Conservation (phyloP, 2,329 filamentous ascomycete genomes). For the Tetracladium maxilliforme region DNA sequence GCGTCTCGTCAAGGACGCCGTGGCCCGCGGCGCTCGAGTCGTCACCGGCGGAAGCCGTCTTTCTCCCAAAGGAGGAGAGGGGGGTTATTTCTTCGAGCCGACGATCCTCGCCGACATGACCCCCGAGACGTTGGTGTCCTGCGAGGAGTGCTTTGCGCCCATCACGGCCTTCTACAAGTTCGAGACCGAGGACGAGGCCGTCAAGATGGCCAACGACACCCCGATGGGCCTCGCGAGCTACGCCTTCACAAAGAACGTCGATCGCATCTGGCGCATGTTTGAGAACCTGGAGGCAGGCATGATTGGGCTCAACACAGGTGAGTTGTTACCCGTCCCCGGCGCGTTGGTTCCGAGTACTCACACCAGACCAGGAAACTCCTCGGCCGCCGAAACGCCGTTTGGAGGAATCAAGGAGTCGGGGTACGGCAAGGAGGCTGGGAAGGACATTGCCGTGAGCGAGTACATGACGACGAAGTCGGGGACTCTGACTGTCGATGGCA, state of each 20-base stretch:
- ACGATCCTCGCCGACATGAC: conserved; percentile 7
- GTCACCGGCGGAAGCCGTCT: conserved; percentile 1
- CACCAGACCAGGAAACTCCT: conserved; percentile 36
- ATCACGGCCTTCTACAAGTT: conserved; percentile 44
- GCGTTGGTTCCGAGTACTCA: no score
- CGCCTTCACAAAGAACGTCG: conserved; percentile 35
- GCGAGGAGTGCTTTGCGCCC: conserved; percentile 33
- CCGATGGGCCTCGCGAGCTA: conserved; percentile 38
- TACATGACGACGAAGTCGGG: conserved; percentile 52
- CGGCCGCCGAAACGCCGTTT: conserved; percentile 51
- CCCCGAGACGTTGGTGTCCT: conserved; percentile 6
- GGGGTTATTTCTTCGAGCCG: conserved; percentile 7
- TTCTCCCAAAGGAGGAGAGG: conserved; percentile 11
- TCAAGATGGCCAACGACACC: conserved; percentile 37
- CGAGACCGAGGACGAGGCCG: conserved; percentile 37
- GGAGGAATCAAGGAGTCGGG: conserved; percentile 55
- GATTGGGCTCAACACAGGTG: conserved; percentile 41
- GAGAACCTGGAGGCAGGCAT: conserved; percentile 36
- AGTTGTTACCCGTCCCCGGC: no score
- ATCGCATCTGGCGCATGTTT: conserved; percentile 15
- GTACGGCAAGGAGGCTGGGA: conserved; percentile 53
- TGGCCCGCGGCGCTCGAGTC: not conserved
- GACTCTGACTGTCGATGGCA: conserved; percentile 35
- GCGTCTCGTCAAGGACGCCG: conserved; percentile 22
- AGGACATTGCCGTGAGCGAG: conserved; percentile 48